A percentile compares a stretch with the other conserved stretches of the same genome.
phyloP scores from a whole-genome alignment of 495 filamentous ascomycete species.

The Bombardia bombarda region DNA sequence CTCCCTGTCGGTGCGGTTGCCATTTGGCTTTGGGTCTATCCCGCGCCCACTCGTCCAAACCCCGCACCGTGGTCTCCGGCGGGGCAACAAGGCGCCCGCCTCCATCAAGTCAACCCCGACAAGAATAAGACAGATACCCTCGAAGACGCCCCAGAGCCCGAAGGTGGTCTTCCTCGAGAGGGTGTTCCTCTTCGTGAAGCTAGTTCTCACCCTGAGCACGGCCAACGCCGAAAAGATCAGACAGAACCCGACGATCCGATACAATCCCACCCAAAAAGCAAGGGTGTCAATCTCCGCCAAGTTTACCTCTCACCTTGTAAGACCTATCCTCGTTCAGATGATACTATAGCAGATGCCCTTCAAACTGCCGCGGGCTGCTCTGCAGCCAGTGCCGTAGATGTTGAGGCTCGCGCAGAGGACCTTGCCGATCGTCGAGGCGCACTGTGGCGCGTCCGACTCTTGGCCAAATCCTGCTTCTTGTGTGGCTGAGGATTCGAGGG shows the following conservation, averaged over 20 bases:
- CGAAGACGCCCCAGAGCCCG: no score
- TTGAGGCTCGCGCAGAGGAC: neutral
- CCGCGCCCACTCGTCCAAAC: neutral
- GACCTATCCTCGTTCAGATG: neutral
- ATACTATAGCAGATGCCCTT: neutral
- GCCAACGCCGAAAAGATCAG: no score
- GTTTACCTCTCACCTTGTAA: no score
- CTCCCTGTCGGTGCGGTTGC: slow-evolving; percentile 9
- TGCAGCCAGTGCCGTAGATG: neutral
- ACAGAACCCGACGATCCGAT: no score
- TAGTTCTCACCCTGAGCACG: no score
- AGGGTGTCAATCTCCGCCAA: no score
- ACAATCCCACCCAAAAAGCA: no score
- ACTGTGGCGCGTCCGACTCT: neutral
- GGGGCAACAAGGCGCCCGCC: slow-evolving; percentile 3
- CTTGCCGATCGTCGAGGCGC: neutral
- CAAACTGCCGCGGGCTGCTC: neutral
- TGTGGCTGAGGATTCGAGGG: neutral
- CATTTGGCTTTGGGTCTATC: slow-evolving; percentile 9
- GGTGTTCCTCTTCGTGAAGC: no score
- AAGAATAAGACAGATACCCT: no score
- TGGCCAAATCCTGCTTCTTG: slow-evolving; percentile 16
- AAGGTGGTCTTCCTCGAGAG: no score
- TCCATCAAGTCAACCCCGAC: slow-evolving; percentile 10
- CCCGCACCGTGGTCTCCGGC: slow-evolving; percentile 1